Evolutionary conservation across 73 alveolate species (phyloP).

Genomic region (Uronychia setigera): DNA sequence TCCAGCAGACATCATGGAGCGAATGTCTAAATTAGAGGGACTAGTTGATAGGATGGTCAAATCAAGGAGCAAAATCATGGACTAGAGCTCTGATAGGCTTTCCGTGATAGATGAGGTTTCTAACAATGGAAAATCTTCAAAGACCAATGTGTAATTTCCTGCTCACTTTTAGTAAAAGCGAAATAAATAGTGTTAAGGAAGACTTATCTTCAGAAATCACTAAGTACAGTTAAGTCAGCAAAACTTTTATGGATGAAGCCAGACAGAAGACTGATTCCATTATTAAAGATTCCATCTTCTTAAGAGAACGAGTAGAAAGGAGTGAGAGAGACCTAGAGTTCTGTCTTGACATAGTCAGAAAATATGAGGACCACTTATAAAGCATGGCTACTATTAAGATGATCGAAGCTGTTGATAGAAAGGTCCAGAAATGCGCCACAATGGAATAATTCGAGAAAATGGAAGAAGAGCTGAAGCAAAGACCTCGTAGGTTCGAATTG

Average conservation of each 20-base stretch:
- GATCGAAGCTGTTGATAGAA: background rate
- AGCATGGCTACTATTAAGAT: background rate
- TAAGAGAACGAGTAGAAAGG: background rate
- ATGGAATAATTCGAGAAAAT: background rate
- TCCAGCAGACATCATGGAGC: too few relatives aligned
- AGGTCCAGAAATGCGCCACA: background rate
- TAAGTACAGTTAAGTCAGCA: background rate
- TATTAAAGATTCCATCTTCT: background rate
- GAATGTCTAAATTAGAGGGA: too few relatives aligned
- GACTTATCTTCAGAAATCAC: background rate
- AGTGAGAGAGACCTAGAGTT: background rate
- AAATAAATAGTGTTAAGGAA: background rate
- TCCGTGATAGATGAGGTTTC: too few relatives aligned
- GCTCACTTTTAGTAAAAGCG: background rate
- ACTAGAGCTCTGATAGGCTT: too few relatives aligned
- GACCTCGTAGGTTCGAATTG: background rate
- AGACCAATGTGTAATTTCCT: background rate
- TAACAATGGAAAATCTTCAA: too few relatives aligned
- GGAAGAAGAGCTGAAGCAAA: background rate
- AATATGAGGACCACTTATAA: background rate
- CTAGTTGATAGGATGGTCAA: too few relatives aligned
- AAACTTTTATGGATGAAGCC: background rate
- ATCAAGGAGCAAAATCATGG: too few relatives aligned
- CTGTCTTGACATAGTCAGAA: background rate
- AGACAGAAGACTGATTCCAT: background rate